Evolutionary conservation across 2,329 filamentous ascomycete genomes (phyloP).

Genomic region (Fusarium buharicum): DNA sequence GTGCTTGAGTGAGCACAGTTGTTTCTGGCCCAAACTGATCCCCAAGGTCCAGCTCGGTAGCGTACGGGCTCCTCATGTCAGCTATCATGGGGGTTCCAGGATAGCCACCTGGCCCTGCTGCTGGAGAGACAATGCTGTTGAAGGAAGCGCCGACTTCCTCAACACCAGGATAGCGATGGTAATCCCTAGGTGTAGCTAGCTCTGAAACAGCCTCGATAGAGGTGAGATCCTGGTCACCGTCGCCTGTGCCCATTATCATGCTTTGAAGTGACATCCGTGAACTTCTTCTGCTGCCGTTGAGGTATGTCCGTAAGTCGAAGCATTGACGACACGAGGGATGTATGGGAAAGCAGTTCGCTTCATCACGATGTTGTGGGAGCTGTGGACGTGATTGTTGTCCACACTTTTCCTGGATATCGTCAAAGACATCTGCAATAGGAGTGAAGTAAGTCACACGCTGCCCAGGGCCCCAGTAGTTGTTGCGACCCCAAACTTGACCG

Average conservation of each 20-base stretch:
- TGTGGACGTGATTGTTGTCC: conserved; percentile 53
- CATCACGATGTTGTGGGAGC: conserved; percentile 55
- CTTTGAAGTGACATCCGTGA: conserved; percentile 56
- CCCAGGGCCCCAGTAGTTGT: conserved; percentile 56
- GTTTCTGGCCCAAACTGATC: conserved; percentile 44
- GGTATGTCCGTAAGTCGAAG: conserved; percentile 55
- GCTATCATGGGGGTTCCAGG: conserved; percentile 48
- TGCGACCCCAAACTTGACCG: conserved; percentile 58
- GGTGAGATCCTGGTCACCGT: conserved; percentile 53
- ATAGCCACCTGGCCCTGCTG: conserved; percentile 22
- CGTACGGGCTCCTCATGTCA: conserved; percentile 54
- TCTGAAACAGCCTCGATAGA: conserved; percentile 55
- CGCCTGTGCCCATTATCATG: conserved; percentile 53
- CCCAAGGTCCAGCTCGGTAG: conserved; percentile 50
- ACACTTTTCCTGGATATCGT: conserved; percentile 59
- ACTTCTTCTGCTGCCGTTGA: conserved; percentile 56
- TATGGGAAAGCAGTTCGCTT: conserved; percentile 53
- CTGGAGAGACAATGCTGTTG: conserved; percentile 42
- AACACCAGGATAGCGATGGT: conserved; percentile 48
- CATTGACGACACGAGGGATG: conserved; percentile 56
- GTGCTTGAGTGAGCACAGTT: conserved; percentile 23
- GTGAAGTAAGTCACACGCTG: conserved; percentile 57
- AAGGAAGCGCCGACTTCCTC: conserved; percentile 52
- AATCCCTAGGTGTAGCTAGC: conserved; percentile 55
- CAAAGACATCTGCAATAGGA: conserved; percentile 56